Base-by-base conservation (phyloP, 305 asterid species). In the Rubia peregrina region DNA sequence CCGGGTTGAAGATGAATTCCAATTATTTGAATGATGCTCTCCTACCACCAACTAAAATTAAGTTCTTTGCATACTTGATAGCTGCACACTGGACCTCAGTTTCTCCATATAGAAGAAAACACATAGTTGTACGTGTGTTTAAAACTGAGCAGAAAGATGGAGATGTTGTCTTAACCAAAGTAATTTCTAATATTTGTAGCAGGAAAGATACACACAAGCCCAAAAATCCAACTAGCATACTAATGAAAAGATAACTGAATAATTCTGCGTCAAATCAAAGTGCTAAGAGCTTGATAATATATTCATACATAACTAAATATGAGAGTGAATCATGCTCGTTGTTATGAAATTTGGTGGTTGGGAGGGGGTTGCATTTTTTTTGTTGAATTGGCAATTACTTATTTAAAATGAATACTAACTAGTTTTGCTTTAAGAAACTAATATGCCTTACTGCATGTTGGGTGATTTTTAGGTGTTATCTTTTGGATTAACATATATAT, bases 1-100 rank as follows among this genome's bases (percentile, higher is more conserved):
- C 61, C 38, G 77, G 81, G 6, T 65, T 79, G 72, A 70, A 76
- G 72, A 46, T 70, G 12, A 63, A 5, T 43, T 26, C 62, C 80
- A 9, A 63, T 55, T 7, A 68, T 48, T 21, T 44, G 68, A 68
- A 56, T 49, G 74, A 73, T 59, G 60, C 64, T 22, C 42, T 33
- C 12, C 30, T 19, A 21, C 1, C 0, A 36, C 48, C 60, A 0
- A 10, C 14, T 9, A 22, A n/a, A 14, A 30, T 14, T 17, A 65
- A 36, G 43, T 64, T 49, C 30, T 26, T 22, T 61, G 60, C 78
- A 21, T 63, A 63, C n/a, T 16, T 30, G 61, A 53, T 41, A 61
- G 22, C 72, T 66, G 72, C 30, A 26, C 30, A 26, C 30, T 26
- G 30, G 30, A 7, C 46, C 70, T 13, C 77, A 42, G 44, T 48